Conservation (phyloP, 2,329 filamentous ascomycete genomes). For the Grosmannia serpens region DNA sequence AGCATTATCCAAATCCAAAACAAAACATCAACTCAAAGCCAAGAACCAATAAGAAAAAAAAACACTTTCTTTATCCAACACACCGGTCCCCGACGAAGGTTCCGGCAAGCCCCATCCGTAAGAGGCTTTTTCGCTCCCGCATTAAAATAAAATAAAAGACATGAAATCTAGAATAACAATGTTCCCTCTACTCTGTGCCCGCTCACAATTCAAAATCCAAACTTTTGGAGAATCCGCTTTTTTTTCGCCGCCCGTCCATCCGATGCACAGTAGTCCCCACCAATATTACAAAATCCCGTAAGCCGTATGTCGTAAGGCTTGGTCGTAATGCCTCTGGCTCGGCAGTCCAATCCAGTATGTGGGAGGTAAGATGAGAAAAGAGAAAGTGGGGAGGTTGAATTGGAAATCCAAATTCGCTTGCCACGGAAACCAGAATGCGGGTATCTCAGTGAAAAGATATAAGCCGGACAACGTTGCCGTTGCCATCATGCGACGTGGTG, state of each 20-base stretch:
- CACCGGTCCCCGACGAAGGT: neutral
- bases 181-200: neutral
- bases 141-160: neutral
- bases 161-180: neutral
- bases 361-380: neutral
- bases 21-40: neutral
- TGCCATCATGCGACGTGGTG: constrained; percentile 4
- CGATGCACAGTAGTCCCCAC: neutral
- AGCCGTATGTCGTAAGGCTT: neutral
- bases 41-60: no score
- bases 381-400: neutral
- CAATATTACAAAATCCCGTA: constrained; percentile 1
- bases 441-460: constrained; percentile 6
- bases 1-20: neutral
- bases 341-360: neutral
- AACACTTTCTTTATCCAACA: neutral
- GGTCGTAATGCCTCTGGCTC: neutral
- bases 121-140: neutral
- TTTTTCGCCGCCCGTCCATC: neutral
- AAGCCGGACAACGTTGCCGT: constrained; percentile 1
- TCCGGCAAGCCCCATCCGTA: neutral
- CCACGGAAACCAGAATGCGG: constrained; percentile 7
- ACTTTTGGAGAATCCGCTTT: constrained; percentile 2
- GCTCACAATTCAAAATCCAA: neutral
- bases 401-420: constrained; percentile 5